Percentiles rank a stretch among this genome's conserved stretches.
phyloP scores from a whole-genome alignment of 805 yeast species.

The Danielozyma ontarioensis region DNA sequence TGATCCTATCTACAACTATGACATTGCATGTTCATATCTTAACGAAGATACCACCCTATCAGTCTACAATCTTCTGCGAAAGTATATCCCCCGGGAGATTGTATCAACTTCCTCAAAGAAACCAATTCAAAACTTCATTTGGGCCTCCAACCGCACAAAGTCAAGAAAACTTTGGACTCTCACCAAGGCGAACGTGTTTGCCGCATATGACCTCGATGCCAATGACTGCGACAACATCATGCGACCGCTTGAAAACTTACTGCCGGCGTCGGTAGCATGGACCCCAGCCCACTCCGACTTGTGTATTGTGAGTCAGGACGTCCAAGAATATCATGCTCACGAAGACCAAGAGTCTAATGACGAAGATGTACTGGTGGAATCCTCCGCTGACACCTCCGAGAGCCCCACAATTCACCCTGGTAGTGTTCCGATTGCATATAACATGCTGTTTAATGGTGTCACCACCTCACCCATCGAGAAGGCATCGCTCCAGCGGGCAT shows the following conservation, averaged over 20 bases:
- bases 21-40: slow-evolving; percentile 67
- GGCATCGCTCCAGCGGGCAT: slow-evolving; percentile 14
- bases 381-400: not conserved
- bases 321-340: slow-evolving; percentile 31
- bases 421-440: slow-evolving; percentile 11
- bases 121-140: slow-evolving; percentile 38
- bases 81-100: slow-evolving; percentile 70
- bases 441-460: slow-evolving; percentile 6
- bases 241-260: slow-evolving; percentile 45
- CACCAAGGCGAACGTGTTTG: slow-evolving; percentile 34
- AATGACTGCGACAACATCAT: slow-evolving; percentile 17
- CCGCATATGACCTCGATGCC: slow-evolving; percentile 27
- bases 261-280: slow-evolving; percentile 56
- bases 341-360: not conserved
- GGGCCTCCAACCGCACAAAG: slow-evolving; percentile 26
- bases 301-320: slow-evolving; percentile 47
- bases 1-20: slow-evolving; percentile 46
- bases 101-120: slow-evolving; percentile 44
- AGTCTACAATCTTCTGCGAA: slow-evolving; percentile 65
- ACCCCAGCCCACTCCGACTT: slow-evolving; percentile 44
- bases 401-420: not conserved
- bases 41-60: slow-evolving; percentile 69
- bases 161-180: slow-evolving; percentile 33
- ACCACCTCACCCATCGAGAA: slow-evolving; percentile 14
- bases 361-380: not conserved